A percentile compares a stretch with the other conserved stretches of the same genome.
Conservation (phyloP, 371 early-diverging fungal genomes). For the Enterocytospora artemiae region DNA sequence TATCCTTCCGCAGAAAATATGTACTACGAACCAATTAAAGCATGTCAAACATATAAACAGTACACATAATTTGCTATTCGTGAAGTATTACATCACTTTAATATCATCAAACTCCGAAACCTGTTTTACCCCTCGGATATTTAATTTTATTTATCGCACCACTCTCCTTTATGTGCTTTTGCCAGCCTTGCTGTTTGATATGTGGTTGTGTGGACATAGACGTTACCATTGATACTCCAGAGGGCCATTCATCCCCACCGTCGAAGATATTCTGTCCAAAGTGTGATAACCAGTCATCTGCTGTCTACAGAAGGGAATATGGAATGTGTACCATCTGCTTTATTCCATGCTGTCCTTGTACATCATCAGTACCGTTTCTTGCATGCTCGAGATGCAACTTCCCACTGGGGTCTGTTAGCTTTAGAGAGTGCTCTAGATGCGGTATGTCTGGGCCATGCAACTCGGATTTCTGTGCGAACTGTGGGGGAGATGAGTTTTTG, state of each 20-base stretch:
- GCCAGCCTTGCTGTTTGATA: constrained; percentile 14
- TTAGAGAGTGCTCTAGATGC: constrained; percentile 15
- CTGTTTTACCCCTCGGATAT: no score
- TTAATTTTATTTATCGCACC: no score
- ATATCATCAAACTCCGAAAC: no score
- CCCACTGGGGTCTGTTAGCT: constrained; percentile 2
- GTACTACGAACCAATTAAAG: no score
- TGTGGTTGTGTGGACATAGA: constrained; percentile 1
- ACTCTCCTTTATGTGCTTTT: no score
- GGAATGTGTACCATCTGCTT: constrained; percentile 16
- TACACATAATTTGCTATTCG: no score
- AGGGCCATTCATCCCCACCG: constrained; percentile 26
- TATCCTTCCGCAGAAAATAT: no score
- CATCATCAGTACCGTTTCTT: constrained; percentile 17
- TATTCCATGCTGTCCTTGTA: constrained; percentile 33
- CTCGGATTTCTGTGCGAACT: constrained; percentile 29
- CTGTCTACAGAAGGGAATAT: constrained; percentile 23
- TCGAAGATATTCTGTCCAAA: constrained; percentile 27
- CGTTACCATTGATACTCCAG: constrained; percentile 13
- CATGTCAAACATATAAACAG: no score
- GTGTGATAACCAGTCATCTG: constrained; percentile 14
- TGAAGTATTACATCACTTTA: no score
- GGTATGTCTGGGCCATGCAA: constrained; percentile 7
- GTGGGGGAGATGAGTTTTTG: no score
- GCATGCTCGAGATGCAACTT: constrained; percentile 20